Base-by-base conservation (phyloP, 192 early-diverging fungal genomes). In the Umbelopsis isabellina region DNA sequence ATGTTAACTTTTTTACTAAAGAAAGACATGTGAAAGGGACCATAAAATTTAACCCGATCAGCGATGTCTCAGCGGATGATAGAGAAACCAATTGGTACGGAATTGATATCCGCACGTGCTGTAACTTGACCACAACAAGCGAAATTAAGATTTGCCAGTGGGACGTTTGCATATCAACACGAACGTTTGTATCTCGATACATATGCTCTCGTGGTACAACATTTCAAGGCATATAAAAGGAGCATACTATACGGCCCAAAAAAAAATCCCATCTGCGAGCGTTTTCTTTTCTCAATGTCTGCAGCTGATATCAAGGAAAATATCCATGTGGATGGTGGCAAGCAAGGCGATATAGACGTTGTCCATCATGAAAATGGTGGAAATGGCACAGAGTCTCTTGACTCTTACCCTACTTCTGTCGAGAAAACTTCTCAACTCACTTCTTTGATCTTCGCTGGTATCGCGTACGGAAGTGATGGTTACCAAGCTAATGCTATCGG, bases 401-500 rank as follows among this genome's bases (percentile, higher is more conserved):
- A 61, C 30, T 61, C 55, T 18, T 41, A 41, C 37, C 27, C 3
- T 33, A 61, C 55, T 35, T 12, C 55, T 4, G 55, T 11, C 18
- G 55, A 61, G 55, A 61, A 61, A 30, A 61, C 55, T 11, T 72
- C 71, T 50, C 71, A 72, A 66, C 44, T 47, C 45, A 46, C 58
- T 21, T 75, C 74, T 37, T 30, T 75, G 46, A 50, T 70, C 48
- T 75, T 75, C 49, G 68, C 74, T 16, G 55, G 64, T 46, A 75
- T 79, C 66, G 83, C 83, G 7, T 55, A 81, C 9, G 51, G 77
- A 11, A 80, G 76, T 6, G 83, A 85, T 79, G 83, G 83, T 64
- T 85, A 85, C 65, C 83, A 85, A 69, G 82, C 78, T 37, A 78
- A 80, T 51, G 78, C 81, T 45, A 74, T 85, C 52, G 78, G 78